Conservation (phyloP, 768 basidiomycete genomes). For the Boletus edulis region DNA sequence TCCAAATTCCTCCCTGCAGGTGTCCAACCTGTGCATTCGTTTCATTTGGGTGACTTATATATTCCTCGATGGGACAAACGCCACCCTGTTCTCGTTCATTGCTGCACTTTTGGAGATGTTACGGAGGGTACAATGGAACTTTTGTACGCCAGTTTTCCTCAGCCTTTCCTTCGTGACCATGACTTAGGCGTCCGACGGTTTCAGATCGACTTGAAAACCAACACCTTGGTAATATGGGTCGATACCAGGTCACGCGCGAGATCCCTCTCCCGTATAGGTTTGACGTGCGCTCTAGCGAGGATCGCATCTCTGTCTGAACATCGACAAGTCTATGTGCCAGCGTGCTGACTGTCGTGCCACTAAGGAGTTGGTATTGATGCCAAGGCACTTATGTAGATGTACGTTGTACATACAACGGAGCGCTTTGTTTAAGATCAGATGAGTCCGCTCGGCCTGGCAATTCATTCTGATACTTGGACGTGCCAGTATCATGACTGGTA, state of each 20-base stretch:
- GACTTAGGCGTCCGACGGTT: background rate
- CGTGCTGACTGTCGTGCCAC: too few species aligned
- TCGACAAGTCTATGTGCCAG: too few species aligned
- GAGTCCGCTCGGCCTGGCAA: too few species aligned
- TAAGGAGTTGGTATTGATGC: too few species aligned
- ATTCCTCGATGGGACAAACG: constrained; percentile 45
- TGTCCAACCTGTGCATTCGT: constrained; percentile 70
- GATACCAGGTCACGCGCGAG: constrained; percentile 81
- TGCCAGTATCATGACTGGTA: too few species aligned
- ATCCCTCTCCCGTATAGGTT: constrained; percentile 78
- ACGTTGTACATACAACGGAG: too few species aligned
- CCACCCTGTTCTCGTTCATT: constrained; percentile 61
- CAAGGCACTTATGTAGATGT: too few species aligned
- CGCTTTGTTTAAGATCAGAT: too few species aligned
- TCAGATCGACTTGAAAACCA: constrained; percentile 87
- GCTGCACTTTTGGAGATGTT: constrained; percentile 72
- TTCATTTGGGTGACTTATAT: constrained; percentile 87
- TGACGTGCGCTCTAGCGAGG: constrained; percentile 43
- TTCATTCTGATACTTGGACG: too few species aligned
- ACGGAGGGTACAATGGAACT: constrained; percentile 89
- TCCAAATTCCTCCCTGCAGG: constrained; percentile 35
- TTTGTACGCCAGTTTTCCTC: constrained; percentile 52
- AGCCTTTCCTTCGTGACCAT: background rate
- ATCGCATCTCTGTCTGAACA: background rate
- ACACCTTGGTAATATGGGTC: constrained; percentile 82